These are phyloP conservation scores for Kokia cookei DNA, from an alignment of 441 rosid species.

Conservation along the genomic window DNA sequence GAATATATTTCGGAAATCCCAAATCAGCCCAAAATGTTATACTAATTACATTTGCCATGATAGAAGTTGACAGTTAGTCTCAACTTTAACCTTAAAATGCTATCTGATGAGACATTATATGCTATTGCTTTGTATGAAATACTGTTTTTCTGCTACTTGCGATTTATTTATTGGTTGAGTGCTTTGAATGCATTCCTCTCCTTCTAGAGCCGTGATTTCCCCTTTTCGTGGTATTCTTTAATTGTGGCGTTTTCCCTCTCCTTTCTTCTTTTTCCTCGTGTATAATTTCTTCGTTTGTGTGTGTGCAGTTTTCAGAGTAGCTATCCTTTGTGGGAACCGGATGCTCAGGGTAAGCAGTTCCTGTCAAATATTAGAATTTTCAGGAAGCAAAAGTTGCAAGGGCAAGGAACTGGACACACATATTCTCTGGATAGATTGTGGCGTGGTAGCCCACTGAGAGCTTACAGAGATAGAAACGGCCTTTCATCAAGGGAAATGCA, in stretches of 20 bases:
- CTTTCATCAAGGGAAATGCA: conserved; percentile 44
- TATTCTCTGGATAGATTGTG: conserved; percentile 38
- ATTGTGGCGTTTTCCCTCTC: not conserved
- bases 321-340: conserved; percentile 87
- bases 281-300: not conserved
- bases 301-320: conserved; percentile 77
- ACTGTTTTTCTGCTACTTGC: not conserved
- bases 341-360: conserved; percentile 74
- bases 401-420: conserved; percentile 32
- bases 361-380: conserved; percentile 65
- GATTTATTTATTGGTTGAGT: not conserved
- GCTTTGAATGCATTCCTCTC: not conserved
- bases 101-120: not conserved
- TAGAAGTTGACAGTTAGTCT: not conserved
- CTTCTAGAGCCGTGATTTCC: not conserved
- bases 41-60: not conserved
- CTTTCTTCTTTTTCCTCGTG: not conserved
- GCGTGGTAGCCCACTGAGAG: conserved; percentile 47
- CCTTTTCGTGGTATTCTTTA: not conserved
- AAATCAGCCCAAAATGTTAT: not conserved
- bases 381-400: conserved; percentile 63
- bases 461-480: conserved; percentile 36
- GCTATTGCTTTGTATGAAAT: not conserved
- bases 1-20: not conserved
- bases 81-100: not conserved